These are phyloP conservation scores for Diaporthe aspalathi DNA, from an alignment of 2,329 filamentous ascomycete genomes.

Conservation along the genomic window DNA sequence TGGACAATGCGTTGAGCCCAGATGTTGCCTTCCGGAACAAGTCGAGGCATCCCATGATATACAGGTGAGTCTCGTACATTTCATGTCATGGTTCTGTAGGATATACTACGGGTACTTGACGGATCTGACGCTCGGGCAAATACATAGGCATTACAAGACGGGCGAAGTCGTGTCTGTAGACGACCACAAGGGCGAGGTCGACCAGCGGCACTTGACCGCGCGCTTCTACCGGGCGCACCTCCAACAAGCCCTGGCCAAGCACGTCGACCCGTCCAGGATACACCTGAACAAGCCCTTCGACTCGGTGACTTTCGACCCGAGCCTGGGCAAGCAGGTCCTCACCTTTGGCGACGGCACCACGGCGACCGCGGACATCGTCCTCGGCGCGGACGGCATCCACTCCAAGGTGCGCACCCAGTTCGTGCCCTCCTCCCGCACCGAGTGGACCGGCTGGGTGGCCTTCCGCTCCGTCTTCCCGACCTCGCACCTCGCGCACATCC, in stretches of 20 bases:
- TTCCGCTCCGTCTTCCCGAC: slow-evolving; percentile 58
- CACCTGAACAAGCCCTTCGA: slow-evolving; percentile 57
- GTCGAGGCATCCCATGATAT: slow-evolving; percentile 58
- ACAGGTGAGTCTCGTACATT: slow-evolving; percentile 47
- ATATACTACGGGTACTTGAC: too few species aligned
- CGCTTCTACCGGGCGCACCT: slow-evolving; percentile 62
- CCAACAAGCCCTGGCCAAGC: slow-evolving; percentile 58
- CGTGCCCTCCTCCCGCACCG: slow-evolving; percentile 52
- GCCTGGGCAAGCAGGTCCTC: slow-evolving; percentile 47
- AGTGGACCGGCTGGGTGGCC: slow-evolving; percentile 57
- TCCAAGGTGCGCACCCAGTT: slow-evolving; percentile 59
- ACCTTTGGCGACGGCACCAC: slow-evolving; percentile 60
- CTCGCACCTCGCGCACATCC: slow-evolving; percentile 53
- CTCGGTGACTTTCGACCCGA: slow-evolving; percentile 48
- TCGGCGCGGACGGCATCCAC: slow-evolving; percentile 66
- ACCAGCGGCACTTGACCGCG: slow-evolving; percentile 54
- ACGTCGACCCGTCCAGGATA: slow-evolving; percentile 55
- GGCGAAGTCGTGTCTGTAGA: slow-evolving; percentile 59
- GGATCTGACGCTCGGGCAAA: too few species aligned
- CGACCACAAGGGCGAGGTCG: slow-evolving; percentile 52
- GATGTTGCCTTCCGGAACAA: slow-evolving; percentile 54
- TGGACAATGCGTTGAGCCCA: slow-evolving; percentile 57
- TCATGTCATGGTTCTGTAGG: too few species aligned
- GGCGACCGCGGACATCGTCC: slow-evolving; percentile 57
- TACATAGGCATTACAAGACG: slow-evolving; percentile 53